Percentiles rank a stretch among this genome's conserved stretches.
These are phyloP conservation scores for Acrocalymma vagum DNA, from an alignment of 2,329 filamentous ascomycete genomes.

Conservation along the genomic window DNA sequence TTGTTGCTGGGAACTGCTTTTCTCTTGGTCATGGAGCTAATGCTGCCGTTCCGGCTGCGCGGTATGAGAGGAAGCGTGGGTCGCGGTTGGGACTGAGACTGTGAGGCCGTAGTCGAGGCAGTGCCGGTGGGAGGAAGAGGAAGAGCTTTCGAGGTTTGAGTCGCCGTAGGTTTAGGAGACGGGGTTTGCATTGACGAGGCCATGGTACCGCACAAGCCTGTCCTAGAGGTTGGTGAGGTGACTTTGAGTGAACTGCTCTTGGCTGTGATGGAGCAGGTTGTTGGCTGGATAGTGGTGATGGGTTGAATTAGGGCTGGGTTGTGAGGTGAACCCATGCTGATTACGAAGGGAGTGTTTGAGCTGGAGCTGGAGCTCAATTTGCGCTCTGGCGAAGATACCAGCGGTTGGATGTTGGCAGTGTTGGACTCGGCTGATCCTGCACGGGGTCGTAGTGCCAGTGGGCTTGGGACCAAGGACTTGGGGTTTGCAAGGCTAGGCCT, in stretches of 20 bases:
- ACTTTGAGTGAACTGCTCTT: slow-evolving; percentile 23
- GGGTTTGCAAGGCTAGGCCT: slow-evolving; percentile 9
- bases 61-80: not conserved
- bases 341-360: slow-evolving; percentile 36
- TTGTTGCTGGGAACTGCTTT: not conserved
- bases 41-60: slow-evolving; percentile 8
- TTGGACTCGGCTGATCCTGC: slow-evolving; percentile 23
- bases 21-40: not conserved
- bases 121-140: slow-evolving; percentile 11
- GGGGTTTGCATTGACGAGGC: slow-evolving; percentile 30
- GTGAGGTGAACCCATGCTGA: slow-evolving; percentile 39
- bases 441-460: slow-evolving; percentile 13
- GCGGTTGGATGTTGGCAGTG: slow-evolving; percentile 9
- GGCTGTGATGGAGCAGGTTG: slow-evolving; percentile 34
- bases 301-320: slow-evolving; percentile 36
- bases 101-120: not conserved
- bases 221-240: slow-evolving; percentile 20
- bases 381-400: slow-evolving; percentile 17
- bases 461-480: too few relatives aligned
- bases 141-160: slow-evolving; percentile 10
- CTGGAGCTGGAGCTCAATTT: slow-evolving; percentile 27
- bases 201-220: slow-evolving; percentile 42
- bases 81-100: not conserved
- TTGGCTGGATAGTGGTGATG: slow-evolving; percentile 22
- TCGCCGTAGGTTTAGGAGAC: slow-evolving; percentile 3